A percentile compares a stretch with the other conserved stretches of the same genome.
phyloP scores from a whole-genome alignment of 1,284 basidiomycete species.

The Ganoderma lucidum region DNA sequence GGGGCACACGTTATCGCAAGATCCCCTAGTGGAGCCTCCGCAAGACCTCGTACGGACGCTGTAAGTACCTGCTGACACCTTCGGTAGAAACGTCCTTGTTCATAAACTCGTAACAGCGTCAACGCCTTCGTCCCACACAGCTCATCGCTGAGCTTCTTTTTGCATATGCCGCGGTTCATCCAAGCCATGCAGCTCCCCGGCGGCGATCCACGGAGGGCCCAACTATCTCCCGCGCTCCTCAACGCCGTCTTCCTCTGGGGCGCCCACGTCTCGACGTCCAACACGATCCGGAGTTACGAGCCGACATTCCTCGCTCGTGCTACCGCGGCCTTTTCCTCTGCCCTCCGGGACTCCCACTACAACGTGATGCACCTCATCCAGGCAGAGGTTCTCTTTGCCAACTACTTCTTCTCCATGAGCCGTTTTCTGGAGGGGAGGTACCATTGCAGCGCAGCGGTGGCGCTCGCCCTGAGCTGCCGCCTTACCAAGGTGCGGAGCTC shows the following conservation, averaged over 20 bases:
- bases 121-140: conserved; percentile 49
- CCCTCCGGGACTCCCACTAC: conserved; percentile 43
- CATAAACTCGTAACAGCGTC: conserved; percentile 41
- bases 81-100: background rate
- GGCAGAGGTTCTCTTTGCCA: conserved; percentile 54
- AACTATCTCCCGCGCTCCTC: conserved; percentile 38
- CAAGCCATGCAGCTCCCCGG: conserved; percentile 29
- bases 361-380: conserved; percentile 52
- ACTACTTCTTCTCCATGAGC: conserved; percentile 51
- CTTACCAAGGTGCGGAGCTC: conserved; percentile 42
- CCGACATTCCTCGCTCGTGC: conserved; percentile 40
- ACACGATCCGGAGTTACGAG: conserved; percentile 32
- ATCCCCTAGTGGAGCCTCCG: conserved; percentile 30
- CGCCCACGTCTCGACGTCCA: conserved; percentile 33
- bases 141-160: conserved; percentile 40
- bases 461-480: conserved; percentile 46
- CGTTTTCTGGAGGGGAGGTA: conserved; percentile 52
- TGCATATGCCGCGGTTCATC: conserved; percentile 32
- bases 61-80: conserved; percentile 26
- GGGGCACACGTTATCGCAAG: conserved; percentile 18
- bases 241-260: conserved; percentile 43
- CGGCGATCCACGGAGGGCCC: conserved; percentile 29
- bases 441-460: conserved; percentile 51
- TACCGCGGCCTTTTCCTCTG: conserved; percentile 40
- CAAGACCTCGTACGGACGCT: conserved; percentile 31